Evolutionary conservation across 345 rosid species (phyloP), one percentile per base, ranked within the genome.

Genomic region (Sisymbrium irio): DNA sequence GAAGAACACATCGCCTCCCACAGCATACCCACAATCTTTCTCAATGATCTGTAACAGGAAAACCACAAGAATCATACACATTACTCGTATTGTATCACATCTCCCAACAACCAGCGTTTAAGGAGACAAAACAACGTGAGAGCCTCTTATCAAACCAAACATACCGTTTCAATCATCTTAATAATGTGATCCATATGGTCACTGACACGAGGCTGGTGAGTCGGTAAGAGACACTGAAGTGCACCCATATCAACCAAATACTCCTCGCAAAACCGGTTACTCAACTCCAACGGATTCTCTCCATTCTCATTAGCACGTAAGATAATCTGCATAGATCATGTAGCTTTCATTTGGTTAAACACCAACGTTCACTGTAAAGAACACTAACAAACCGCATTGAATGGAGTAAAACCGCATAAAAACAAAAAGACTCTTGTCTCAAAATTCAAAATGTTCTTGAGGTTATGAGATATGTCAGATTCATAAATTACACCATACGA

Each of bases 1-100:
- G 64, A 89, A 94, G 82, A 84, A 91, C 71, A 91, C 96, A 77
- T 91, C 96, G 7, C 96, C 96, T 13, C 82, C 94, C 58, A 85
- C 93, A 8, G 41, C 81, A 66, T 88, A 95, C 18, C 87, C 99
- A 75, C 66, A 87, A 62, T 67, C 96, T 17, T 92, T 92, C 54
- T 86, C 71, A 41, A 95, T 88, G 50, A 90, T 92, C 99, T 92
- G 88, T 81, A 82, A 45, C 72, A 56, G 9, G 27, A 4, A 55
- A 45, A 62, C 22, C 35, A 66, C 28, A 39, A 11, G 18, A 5
- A 67, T 74, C 60, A 75, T 20, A 30, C 17, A 49, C 5, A 2
- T 3, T 2, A 35, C 15, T 56, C 39, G 25, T 25, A 14, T 33
- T 7, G 9, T 39, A 36, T 39, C 35, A 14, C 17, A 65, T 27